Conservation (phyloP, 495 filamentous ascomycete species). For the Cercophora scortea region DNA sequence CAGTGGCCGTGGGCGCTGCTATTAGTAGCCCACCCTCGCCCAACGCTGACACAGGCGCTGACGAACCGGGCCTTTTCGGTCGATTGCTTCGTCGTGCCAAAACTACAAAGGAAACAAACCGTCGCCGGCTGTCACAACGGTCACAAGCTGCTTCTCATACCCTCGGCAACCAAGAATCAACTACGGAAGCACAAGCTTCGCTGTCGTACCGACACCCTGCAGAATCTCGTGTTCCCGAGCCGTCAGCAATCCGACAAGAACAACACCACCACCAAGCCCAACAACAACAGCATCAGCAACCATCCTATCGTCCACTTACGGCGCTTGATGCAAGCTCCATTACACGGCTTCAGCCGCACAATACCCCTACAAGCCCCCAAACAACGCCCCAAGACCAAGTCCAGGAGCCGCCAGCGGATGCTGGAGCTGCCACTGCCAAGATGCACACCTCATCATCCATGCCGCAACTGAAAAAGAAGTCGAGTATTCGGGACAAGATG, state of each 20-base stretch:
- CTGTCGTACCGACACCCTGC: background rate
- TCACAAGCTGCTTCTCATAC: background rate
- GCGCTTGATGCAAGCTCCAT: too few relatives aligned
- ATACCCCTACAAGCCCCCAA: conserved; percentile 3
- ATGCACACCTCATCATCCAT: conserved; percentile 10
- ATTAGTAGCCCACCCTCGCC: conserved; percentile 9
- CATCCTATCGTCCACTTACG: background rate
- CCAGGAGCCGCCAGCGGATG: background rate
- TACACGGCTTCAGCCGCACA: too few relatives aligned
- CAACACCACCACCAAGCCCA: background rate
- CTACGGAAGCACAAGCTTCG: background rate
- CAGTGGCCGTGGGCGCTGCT: background rate
- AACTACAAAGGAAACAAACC: conserved; percentile 1
- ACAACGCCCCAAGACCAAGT: background rate
- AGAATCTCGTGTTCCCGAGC: background rate
- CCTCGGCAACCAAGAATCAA: background rate
- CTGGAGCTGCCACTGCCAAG: background rate
- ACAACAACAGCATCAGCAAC: background rate
- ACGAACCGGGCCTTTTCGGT: conserved; percentile 1
- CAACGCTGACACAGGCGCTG: background rate
- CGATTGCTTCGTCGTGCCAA: conserved; percentile 8
- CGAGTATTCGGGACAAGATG: conserved; percentile 19
- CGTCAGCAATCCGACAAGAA: background rate
- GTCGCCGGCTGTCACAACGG: background rate
- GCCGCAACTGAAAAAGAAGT: conserved; percentile 14